A percentile compares a stretch with the other conserved stretches of the same genome.
phyloP scores from a whole-genome alignment of 2,329 filamentous ascomycete genomes.

The Scedosporium aurantiacum region DNA sequence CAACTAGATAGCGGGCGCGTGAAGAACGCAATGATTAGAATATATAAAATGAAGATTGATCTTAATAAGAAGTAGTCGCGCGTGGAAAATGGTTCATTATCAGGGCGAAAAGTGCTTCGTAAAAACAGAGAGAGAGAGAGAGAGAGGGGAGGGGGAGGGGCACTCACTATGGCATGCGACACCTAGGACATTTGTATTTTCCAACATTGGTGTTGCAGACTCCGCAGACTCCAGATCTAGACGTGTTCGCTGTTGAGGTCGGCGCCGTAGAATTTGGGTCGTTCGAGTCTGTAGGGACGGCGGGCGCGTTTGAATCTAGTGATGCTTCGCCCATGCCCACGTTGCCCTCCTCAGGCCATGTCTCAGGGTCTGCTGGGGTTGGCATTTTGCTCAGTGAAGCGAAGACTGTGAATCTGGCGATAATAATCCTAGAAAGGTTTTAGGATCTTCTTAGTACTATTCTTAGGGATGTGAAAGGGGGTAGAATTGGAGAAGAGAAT shows the following conservation, averaged over 20 bases:
- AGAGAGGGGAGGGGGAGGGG: not conserved
- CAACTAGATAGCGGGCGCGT: slow-evolving; percentile 30
- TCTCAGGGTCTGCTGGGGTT: not conserved
- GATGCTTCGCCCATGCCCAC: not conserved
- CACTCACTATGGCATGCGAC: slow-evolving; percentile 46
- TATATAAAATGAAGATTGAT: not conserved
- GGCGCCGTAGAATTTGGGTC: not conserved
- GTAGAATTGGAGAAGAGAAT: too few relatives aligned
- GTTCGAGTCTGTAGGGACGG: not conserved
- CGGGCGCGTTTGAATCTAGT: not conserved
- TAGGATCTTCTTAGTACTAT: too few relatives aligned
- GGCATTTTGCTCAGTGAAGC: not conserved
- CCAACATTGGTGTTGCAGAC: slow-evolving; percentile 39
- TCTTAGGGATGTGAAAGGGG: too few relatives aligned
- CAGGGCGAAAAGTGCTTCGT: too few relatives aligned
- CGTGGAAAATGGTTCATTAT: too few relatives aligned
- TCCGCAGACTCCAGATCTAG: slow-evolving; percentile 27
- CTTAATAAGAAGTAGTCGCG: too few relatives aligned
- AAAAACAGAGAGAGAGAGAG: not conserved
- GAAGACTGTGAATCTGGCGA: too few relatives aligned
- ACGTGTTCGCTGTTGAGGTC: not conserved
- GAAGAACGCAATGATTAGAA: not conserved
- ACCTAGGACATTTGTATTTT: slow-evolving; percentile 55
- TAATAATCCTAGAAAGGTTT: too few relatives aligned
- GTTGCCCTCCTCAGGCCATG: not conserved